Base-by-base conservation (phyloP, 495 filamentous ascomycete species). In the Podospora anserina region DNA sequence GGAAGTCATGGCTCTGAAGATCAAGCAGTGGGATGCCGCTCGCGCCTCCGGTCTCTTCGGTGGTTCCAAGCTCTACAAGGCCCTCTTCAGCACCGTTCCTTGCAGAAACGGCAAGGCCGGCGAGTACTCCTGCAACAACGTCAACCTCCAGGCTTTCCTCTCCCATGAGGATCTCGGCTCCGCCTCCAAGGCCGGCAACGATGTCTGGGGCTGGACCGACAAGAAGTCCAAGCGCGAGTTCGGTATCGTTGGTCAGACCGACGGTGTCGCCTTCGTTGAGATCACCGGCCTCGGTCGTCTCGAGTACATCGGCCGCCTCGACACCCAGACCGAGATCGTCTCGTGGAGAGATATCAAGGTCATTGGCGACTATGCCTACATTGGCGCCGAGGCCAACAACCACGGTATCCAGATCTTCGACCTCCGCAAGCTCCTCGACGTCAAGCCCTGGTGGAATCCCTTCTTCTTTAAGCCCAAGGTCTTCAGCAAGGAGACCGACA, bases 101-200 rank as follows among this genome's bases (percentile, higher is more conserved):
- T 87, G 85, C 72, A 72, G 68, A 13, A 78, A 88, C 67, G 85
- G 85, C 5, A 72, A 76, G 28, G 68, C 72, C 20, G 78, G 78
- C 39, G 76, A 84, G 73, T 87, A 84, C 78, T 74, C 76, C 55
- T 88, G 85, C 76, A 83, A 77, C 64, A 83, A 83, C 72, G 75
- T 88, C 39, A 83, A 88, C 70, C 75, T 87, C 34, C 81, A 82
- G 70, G 79, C 81, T 71, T 88, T 88, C 74, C 69, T 81, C 56
- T 77, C 72, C 49, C 85, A 87, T 72, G 77, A 75, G 1, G 80
- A 80, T 63, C 75, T 88, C 19, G 84, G 83, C 26, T 83, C 80
- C 57, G 72, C 68, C 63, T 68, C 66, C 63, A 76, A 72, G 63
- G 75, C 76, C 68, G 80, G 80, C 61, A 75, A 78, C 67, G 79